These are phyloP conservation scores for Mucor mucedo DNA, from an alignment of 371 early-diverging fungal genomes.

Conservation along the genomic window DNA sequence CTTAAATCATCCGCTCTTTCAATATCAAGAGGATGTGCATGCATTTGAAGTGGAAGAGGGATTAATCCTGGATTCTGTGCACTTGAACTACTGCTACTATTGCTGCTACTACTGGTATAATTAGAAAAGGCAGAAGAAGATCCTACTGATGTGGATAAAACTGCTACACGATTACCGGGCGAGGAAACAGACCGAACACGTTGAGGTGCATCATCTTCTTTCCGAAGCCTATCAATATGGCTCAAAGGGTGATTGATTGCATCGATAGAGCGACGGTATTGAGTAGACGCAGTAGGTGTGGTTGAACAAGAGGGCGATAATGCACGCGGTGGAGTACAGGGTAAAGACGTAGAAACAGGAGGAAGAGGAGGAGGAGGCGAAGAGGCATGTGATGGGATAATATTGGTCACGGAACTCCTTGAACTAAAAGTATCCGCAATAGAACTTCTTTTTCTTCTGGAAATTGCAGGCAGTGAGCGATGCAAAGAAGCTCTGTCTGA, in stretches of 20 bases:
- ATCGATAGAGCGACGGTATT: constrained; percentile 25
- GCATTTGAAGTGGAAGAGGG: not conserved
- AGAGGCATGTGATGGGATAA: not conserved
- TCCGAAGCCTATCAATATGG: constrained; percentile 15
- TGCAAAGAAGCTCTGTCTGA: not conserved
- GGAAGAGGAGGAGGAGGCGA: not conserved
- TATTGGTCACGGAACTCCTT: not conserved
- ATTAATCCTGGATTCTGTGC: not conserved
- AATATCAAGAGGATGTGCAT: constrained; percentile 5
- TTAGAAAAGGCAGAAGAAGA: not conserved
- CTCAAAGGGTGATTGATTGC: constrained; percentile 16
- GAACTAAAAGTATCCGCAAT: constrained; percentile 18
- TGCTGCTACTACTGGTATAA: too few relatives aligned
- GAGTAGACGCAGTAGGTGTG: not conserved
- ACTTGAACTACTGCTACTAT: not conserved
- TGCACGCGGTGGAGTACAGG: constrained; percentile 15
- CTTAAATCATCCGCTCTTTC: not conserved
- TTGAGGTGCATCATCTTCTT: constrained; percentile 4
- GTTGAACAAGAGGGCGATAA: constrained; percentile 21
- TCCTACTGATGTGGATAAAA: not conserved
- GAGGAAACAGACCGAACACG: constrained; percentile 25
- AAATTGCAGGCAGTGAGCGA: constrained; percentile 24
- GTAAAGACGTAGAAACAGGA: constrained; percentile 14
- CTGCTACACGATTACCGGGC: constrained; percentile 22
- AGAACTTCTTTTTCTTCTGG: constrained; percentile 27